Evolutionary conservation across 2,329 filamentous ascomycete species (phyloP), one percentile per base, ranked within the genome.

Genomic region (Alternaria ethzedia): DNA sequence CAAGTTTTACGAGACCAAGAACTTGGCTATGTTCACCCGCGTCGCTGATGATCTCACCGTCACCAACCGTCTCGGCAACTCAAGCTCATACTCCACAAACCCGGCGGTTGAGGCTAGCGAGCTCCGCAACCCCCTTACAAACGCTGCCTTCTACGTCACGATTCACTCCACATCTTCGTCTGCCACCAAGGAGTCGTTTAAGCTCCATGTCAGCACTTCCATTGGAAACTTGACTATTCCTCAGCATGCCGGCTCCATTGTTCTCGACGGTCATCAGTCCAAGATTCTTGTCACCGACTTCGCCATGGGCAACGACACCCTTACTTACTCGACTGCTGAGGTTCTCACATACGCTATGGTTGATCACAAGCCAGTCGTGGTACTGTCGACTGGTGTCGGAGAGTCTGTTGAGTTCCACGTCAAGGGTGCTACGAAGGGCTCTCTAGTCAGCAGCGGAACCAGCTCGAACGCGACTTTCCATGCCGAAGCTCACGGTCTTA

Each of bases 211-310:
- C 9, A 84, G 83, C 47, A 90, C 88, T 0, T 88, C 87, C 0
- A 79, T 79, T 15, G 88, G 88, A 2, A 75, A 81, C 6, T 64
- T 89, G 9, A 85, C 83, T 0, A 81, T 90, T 13, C 87, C 88
- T 1, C 83, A 84, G 59, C 80, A 83, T 49, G 82, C 80, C 2
- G 80, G 80, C 0, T 72, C 75, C 0, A 83, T 89, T 47, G 80
- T 84, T 6, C 81, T 90, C 44, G 84, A 89, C 59, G 88, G 88
- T 2, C 86, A 88, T 41, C 86, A 89, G 59, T 85, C 87, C 8
- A 89, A 90, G 80, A 86, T 90, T 15, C 74, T 89, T 4, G 85
- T 87, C 0, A 87, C 87, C 0, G 88, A 90, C 67, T 90, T 89
- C 60, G 74, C 66, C 1, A 84, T 89, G 43, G 88, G 87, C 1